Evolutionary conservation across 768 basidiomycete species (phyloP), one percentile per base, ranked within the genome.

Genomic region (Suillus sp.): DNA sequence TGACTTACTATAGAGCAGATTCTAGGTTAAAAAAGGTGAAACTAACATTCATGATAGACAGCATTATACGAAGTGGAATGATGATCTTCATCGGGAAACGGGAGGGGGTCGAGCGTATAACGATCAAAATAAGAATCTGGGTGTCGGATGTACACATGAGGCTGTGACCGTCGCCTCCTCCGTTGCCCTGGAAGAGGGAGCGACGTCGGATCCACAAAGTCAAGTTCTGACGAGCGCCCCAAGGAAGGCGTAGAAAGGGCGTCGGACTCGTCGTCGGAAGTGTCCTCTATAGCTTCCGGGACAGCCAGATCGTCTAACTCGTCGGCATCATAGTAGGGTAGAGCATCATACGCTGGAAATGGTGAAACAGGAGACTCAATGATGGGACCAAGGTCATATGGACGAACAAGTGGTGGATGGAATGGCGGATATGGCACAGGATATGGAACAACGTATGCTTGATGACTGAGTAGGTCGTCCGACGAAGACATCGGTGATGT

Each of bases 181-280:
- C 79, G 81, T 70, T 84, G 85, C 55, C 75, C 71, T 45, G 83
- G 80, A 60, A 84, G 79, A 22, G 85, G 78, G 37, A 82, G 75
- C 61, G 82, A 81, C 60, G 84, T 78, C 56, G 83, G 78, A 71
- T 86, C 84, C 50, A 79, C 67, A 59, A 84, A 78, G 60, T 80
- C 80, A 64, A 86, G 74, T 55, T 86, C 83, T 20, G 86, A 83
- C 47, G 89, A 89, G 66, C 81, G 80, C 67, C 82, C 80, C 54
- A 85, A 68, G 47, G 84, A 87, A 55, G 88, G 89, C 8, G 89
- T 87, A 11, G 84, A 82, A 11, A 81, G 84, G 5, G 83, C 78
- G 68, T 93, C 91, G 18, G 91, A 91, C 79, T 92, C 92, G 78
- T 93, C 91, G 77, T 93, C 92, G 51, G 91, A 93, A 42, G 83